Percentiles rank a stretch among this genome's conserved stretches.
These are phyloP conservation scores for Pouteria glomerata DNA, from an alignment of 148 eudicot species.

Conservation along the genomic window DNA sequence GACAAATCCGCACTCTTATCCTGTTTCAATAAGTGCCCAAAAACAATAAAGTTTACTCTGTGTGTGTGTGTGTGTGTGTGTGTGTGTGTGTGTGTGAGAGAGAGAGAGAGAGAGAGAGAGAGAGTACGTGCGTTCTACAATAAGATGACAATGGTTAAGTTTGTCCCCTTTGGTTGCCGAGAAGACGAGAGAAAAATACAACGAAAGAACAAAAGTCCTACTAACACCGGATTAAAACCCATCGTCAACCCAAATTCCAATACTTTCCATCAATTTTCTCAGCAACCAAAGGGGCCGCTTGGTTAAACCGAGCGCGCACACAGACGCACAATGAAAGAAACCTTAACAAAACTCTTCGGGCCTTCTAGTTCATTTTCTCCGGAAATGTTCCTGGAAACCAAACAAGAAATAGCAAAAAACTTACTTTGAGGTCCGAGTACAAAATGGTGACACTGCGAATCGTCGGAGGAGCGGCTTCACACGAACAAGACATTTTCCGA, in stretches of 20 bases:
- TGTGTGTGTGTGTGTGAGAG: too few relatives aligned
- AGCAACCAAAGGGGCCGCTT: neutral
- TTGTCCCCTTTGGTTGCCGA: neutral
- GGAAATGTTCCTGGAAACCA: neutral
- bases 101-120: neutral
- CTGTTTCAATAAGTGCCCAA: constrained; percentile 24
- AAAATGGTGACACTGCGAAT: constrained; percentile 44
- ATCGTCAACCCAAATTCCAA: neutral
- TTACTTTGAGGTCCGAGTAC: constrained; percentile 48
- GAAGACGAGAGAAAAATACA: neutral
- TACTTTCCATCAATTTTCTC: neutral
- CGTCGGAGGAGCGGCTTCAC: constrained; percentile 20
- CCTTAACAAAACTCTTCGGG: neutral
- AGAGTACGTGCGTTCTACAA: neutral
- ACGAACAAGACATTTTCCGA: constrained; percentile 24
- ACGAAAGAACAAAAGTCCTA: neutral
- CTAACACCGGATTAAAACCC: neutral
- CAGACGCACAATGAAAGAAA: neutral
- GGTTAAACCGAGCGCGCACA: too few relatives aligned
- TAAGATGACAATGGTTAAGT: neutral
- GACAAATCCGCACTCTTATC: constrained; percentile 61
- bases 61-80: too few relatives aligned
- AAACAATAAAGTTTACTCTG: neutral
- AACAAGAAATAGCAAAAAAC: neutral
- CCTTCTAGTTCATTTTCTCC: neutral